Conservation (phyloP, 768 basidiomycete genomes). For the Suillus spraguei region DNA sequence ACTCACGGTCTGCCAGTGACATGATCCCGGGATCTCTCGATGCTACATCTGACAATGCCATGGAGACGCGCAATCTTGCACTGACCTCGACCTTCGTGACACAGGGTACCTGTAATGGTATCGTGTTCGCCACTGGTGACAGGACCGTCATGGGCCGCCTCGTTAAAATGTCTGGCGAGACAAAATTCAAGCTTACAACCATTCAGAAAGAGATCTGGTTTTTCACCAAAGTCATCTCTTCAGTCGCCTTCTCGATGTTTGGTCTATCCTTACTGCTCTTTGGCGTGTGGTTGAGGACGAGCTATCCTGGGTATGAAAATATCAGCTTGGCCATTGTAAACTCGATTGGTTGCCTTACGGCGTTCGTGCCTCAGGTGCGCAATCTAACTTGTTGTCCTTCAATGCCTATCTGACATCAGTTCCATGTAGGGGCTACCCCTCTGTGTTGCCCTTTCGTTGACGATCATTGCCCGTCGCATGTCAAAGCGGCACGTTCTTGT, state of each 20-base stretch:
- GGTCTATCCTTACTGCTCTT: conserved; percentile 21
- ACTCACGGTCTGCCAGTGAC: conserved; percentile 10
- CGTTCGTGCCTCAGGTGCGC: conserved; percentile 43
- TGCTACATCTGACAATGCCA: conserved; percentile 42
- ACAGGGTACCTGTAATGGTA: conserved; percentile 51
- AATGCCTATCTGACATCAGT: background rate
- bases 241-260: conserved; percentile 41
- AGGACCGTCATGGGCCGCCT: conserved; percentile 49
- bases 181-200: conserved; percentile 36
- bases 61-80: conserved; percentile 58
- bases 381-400: background rate
- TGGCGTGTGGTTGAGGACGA: background rate
- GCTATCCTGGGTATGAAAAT: conserved; percentile 35
- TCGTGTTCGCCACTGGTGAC: conserved; percentile 53
- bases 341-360: conserved; percentile 38
- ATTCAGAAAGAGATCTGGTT: conserved; percentile 30
- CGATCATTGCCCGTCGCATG: conserved; percentile 51
- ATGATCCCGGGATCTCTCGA: conserved; percentile 41
- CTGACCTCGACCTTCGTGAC: conserved; percentile 31
- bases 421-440: conserved; percentile 37
- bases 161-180: conserved; percentile 43
- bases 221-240: conserved; percentile 58
- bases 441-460: conserved; percentile 53
- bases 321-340: too few species aligned
- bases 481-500: conserved; percentile 49